These are phyloP conservation scores for Saccharomyces uvarum DNA, from an alignment of 1,139 yeast species.

Conservation along the genomic window DNA sequence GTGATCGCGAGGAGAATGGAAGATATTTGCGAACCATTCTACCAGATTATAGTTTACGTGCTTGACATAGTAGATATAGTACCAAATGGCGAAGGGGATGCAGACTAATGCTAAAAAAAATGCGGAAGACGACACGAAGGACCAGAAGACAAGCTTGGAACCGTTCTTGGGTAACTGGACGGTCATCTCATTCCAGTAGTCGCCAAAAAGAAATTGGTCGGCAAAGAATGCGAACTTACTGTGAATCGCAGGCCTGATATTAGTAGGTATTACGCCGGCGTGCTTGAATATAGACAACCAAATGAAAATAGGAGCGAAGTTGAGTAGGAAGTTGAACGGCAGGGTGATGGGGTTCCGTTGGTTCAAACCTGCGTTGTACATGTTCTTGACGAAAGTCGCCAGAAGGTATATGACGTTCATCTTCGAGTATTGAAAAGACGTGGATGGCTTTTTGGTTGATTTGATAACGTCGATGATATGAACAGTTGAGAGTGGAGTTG, in stretches of 20 bases:
- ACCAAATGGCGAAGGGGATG: constrained; percentile 22
- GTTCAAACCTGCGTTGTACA: constrained; percentile 30
- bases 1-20: constrained; percentile 16
- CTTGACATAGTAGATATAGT: constrained; percentile 20
- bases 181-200: constrained; percentile 24
- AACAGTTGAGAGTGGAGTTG: neutral
- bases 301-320: constrained; percentile 46
- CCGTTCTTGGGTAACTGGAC: constrained; percentile 11
- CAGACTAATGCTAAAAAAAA: constrained; percentile 4
- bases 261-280: constrained; percentile 52
- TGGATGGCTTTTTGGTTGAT: neutral
- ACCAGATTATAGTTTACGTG: constrained; percentile 16
- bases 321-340: constrained; percentile 40
- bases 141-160: neutral
- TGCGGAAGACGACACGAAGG: constrained; percentile 5
- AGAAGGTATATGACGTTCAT: constrained; percentile 4
- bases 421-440: neutral
- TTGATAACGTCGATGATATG: neutral
- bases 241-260: constrained; percentile 48
- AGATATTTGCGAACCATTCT: constrained; percentile 23
- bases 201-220: constrained; percentile 29
- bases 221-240: constrained; percentile 23
- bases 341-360: constrained; percentile 36
- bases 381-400: constrained; percentile 12
- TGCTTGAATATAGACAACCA: constrained; percentile 57